Evolutionary conservation across 179 eudicot species (phyloP).

Genomic region (Actinidia arguta): DNA sequence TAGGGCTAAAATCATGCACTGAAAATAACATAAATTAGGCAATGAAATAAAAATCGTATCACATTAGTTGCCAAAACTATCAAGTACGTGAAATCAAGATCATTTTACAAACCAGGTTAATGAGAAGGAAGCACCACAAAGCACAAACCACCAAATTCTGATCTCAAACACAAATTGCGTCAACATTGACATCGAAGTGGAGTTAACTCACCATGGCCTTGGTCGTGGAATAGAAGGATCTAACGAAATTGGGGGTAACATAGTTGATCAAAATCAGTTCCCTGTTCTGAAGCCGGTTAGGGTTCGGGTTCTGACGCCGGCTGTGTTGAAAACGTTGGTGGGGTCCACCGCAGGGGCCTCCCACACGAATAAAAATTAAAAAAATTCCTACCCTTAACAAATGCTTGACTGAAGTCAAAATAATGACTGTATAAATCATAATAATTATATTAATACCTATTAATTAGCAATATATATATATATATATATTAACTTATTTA

Average conservation of each 20-base stretch:
- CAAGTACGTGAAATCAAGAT: too few relatives aligned
- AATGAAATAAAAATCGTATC: too few relatives aligned
- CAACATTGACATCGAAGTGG: neutral
- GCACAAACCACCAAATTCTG: neutral
- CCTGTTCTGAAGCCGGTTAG: constrained; percentile 62
- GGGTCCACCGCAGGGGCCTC: constrained; percentile 8
- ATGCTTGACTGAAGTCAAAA: too few relatives aligned
- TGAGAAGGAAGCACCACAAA: constrained; percentile 5
- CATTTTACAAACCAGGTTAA: neutral
- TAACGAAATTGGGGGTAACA: constrained; percentile 69
- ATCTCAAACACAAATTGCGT: neutral
- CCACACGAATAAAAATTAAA: too few relatives aligned
- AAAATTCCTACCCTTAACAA: too few relatives aligned
- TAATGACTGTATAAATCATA: too few relatives aligned
- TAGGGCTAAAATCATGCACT: too few relatives aligned
- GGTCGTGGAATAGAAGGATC: constrained; percentile 77
- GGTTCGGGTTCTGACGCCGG: constrained; percentile 60
- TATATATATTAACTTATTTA: too few relatives aligned
- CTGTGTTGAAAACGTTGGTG: constrained; percentile 38
- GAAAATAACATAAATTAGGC: too few relatives aligned
- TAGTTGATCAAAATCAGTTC: constrained; percentile 56
- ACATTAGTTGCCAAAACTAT: too few relatives aligned
- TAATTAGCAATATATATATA: too few relatives aligned
- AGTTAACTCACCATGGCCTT: constrained; percentile 36
- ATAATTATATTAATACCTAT: too few relatives aligned